Evolutionary conservation across 2,329 filamentous ascomycete genomes (phyloP).

Genomic region (Alternaria angustiovoidea): DNA sequence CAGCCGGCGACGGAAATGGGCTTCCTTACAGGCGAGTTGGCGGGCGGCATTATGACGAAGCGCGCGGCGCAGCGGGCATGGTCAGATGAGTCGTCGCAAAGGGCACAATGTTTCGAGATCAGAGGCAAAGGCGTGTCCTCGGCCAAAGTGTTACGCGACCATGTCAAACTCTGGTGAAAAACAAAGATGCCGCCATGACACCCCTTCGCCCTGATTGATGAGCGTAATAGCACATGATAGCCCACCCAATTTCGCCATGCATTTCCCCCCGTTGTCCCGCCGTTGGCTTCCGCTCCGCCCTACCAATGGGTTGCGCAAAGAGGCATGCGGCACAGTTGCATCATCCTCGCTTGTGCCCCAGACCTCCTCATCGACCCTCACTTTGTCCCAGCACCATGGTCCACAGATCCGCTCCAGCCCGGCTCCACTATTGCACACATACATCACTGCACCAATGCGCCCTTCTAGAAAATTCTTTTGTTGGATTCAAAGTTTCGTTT

Average conservation of each 20-base stretch:
- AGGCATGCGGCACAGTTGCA: slow-evolving; percentile 16
- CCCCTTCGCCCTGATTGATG: neutral
- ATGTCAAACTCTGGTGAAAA: slow-evolving; percentile 9
- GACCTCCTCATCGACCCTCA: neutral
- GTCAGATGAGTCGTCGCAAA: slow-evolving; percentile 12
- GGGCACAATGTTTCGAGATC: slow-evolving; percentile 12
- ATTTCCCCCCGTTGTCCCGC: slow-evolving; percentile 6
- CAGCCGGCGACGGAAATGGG: slow-evolving; percentile 7
- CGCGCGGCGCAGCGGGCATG: slow-evolving; percentile 27
- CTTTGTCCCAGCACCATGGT: slow-evolving; percentile 11
- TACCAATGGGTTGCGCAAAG: slow-evolving; percentile 9
- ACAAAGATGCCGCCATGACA: slow-evolving; percentile 6
- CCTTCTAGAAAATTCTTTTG: neutral
- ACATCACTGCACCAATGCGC: neutral
- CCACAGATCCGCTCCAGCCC: neutral
- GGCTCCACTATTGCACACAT: neutral
- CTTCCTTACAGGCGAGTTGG: slow-evolving; percentile 42
- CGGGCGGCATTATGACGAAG: slow-evolving; percentile 44
- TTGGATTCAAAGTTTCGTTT: slow-evolving; percentile 33
- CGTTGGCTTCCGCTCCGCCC: slow-evolving; percentile 14
- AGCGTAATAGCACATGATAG: neutral
- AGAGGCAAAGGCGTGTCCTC: slow-evolving; percentile 9
- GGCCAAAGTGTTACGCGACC: slow-evolving; percentile 5
- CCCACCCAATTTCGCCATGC: slow-evolving; percentile 3
- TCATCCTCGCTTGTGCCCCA: slow-evolving; percentile 15